These are phyloP conservation scores for Trichoderma sp. DNA, from an alignment of 2,329 filamentous ascomycete genomes.

Conservation along the genomic window DNA sequence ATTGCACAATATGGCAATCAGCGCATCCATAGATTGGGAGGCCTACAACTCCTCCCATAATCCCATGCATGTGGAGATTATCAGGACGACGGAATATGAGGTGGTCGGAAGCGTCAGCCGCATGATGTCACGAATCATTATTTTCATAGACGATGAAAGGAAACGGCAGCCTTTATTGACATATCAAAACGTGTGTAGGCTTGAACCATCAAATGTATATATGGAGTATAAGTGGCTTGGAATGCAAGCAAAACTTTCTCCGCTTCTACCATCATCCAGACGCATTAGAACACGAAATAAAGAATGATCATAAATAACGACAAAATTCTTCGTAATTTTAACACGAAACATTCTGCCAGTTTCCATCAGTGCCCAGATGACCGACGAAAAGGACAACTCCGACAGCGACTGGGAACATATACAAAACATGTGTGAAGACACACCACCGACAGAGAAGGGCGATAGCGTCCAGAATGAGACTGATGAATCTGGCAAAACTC, in stretches of 20 bases:
- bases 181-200: not conserved
- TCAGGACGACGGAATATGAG: not conserved
- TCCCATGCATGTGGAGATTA: not conserved
- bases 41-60: not conserved
- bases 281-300: not conserved
- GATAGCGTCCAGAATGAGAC: not conserved
- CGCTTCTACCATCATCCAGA: not conserved
- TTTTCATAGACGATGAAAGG: not conserved
- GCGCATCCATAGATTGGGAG: not conserved
- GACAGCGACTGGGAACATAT: not conserved
- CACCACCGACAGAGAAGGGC: not conserved
- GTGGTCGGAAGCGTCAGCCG: not conserved
- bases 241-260: not conserved
- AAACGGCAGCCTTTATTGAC: not conserved
- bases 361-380: not conserved
- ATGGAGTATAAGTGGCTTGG: not conserved
- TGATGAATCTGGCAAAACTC: not conserved
- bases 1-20: not conserved
- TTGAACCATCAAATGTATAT: not conserved
- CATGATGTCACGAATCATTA: not conserved
- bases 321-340: rapidly evolving
- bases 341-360: not conserved
- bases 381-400: not conserved
- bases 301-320: not conserved
- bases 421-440: not conserved